Conservation (phyloP, 805 yeast species). For the Kuraishia piskuri region DNA sequence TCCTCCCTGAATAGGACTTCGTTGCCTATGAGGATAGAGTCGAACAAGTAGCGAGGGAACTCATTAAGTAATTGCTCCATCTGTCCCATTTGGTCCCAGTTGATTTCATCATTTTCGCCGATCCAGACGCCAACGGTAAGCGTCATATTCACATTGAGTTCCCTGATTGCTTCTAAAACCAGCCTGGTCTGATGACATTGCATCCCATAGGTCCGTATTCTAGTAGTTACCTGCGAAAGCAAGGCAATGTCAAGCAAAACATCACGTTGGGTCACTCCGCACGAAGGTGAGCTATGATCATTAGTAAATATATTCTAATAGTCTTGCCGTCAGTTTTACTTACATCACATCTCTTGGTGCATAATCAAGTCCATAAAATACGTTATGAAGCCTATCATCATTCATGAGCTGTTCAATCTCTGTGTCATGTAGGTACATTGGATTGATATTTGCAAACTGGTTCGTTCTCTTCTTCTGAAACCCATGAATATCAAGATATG, state of each 20-base stretch:
- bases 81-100: conserved; percentile 34
- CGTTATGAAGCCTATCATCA: conserved; percentile 20
- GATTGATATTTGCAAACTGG: conserved; percentile 22
- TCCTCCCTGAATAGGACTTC: conserved; percentile 53
- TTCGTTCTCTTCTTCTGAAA: conserved; percentile 7
- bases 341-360: conserved; percentile 45
- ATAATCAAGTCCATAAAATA: conserved; percentile 52
- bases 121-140: conserved; percentile 60
- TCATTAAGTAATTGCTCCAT: conserved; percentile 32
- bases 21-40: conserved; percentile 50
- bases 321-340: background rate
- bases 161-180: conserved; percentile 44
- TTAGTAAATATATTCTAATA: background rate
- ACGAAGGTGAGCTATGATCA: conserved; percentile 29
- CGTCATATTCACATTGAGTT: conserved; percentile 43
- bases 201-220: conserved; percentile 50
- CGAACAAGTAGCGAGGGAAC: conserved; percentile 38
- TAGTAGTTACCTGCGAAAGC: conserved; percentile 49
- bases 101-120: conserved; percentile 33
- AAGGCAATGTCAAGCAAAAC: conserved; percentile 48
- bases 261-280: conserved; percentile 40
- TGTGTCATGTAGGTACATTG: conserved; percentile 21
- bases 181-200: conserved; percentile 50
- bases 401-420: conserved; percentile 30
- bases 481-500: background rate